phyloP scores from a whole-genome alignment of 495 filamentous ascomycete genomes.

The Xylaria nigripes region DNA sequence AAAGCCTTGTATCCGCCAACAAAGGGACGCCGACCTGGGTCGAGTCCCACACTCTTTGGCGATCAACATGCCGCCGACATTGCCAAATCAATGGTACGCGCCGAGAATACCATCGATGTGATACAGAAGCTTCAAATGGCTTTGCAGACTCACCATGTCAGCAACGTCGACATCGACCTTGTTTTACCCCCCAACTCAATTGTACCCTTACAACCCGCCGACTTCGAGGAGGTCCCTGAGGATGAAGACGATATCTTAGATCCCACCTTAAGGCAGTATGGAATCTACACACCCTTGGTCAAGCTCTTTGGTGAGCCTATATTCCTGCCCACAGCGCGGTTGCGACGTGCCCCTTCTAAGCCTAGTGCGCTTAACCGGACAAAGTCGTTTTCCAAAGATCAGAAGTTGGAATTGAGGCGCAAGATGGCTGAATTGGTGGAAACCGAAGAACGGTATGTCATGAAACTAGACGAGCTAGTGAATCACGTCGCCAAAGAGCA shows the following conservation, averaged over 20 bases:
- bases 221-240: constrained; percentile 45
- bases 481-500: constrained; percentile 67
- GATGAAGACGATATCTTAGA: constrained; percentile 54
- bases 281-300: constrained; percentile 62
- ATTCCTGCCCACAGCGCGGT: constrained; percentile 79
- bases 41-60: constrained; percentile 64
- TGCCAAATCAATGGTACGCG: constrained; percentile 69
- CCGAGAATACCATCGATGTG: constrained; percentile 66
- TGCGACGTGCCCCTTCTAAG: constrained; percentile 80
- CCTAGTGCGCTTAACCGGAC: constrained; percentile 67
- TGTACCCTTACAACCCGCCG: constrained; percentile 42
- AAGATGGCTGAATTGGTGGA: constrained; percentile 89
- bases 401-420: constrained; percentile 74
- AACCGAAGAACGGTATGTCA: constrained; percentile 89
- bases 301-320: constrained; percentile 70
- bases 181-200: constrained; percentile 72
- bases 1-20: constrained; percentile 40
- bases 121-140: constrained; percentile 60
- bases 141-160: constrained; percentile 66
- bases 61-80: constrained; percentile 90
- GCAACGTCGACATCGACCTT: constrained; percentile 82
- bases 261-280: constrained; percentile 57
- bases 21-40: constrained; percentile 44
- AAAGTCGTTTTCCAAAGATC: constrained; percentile 64
- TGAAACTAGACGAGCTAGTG: constrained; percentile 73